Conservation (phyloP, 306 rosid genomes). For the Vigna mungo region DNA sequence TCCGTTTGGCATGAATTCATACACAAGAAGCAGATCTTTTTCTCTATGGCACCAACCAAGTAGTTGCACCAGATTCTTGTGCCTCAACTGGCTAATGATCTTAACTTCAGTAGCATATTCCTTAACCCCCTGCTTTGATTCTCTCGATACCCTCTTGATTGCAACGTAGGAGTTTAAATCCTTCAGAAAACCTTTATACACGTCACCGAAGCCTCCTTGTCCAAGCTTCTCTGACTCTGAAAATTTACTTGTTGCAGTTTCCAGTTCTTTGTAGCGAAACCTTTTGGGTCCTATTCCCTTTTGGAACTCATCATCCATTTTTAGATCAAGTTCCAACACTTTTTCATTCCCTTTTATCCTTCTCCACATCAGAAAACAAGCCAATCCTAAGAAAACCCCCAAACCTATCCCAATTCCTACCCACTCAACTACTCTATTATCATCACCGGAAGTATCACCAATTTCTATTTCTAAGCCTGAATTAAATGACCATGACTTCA, state of each 20-base stretch:
- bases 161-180: slow-evolving; percentile 16
- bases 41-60: slow-evolving; percentile 13
- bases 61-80: slow-evolving; percentile 14
- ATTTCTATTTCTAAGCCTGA: slow-evolving; percentile 13
- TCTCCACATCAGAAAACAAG: not conserved
- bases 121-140: slow-evolving; percentile 3
- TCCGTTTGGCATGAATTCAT: slow-evolving; percentile 6
- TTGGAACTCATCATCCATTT: slow-evolving; percentile 42
- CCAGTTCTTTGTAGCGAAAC: slow-evolving; percentile 34
- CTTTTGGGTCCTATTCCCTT: slow-evolving; percentile 43
- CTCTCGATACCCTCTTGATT: not conserved
- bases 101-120: not conserved
- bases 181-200: slow-evolving; percentile 9
- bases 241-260: not conserved
- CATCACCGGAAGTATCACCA: not conserved
- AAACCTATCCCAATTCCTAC: slow-evolving; percentile 22
- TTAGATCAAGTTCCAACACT: not conserved
- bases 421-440: not conserved
- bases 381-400: not conserved
- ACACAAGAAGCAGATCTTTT: not conserved
- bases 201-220: not conserved
- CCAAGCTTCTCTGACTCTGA: not conserved
- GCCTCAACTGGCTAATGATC: slow-evolving; percentile 14
- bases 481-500: slow-evolving; percentile 38
- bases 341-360: not conserved